A percentile compares a stretch with the other conserved stretches of the same genome.
Evolutionary conservation across 2,329 filamentous ascomycete genomes (phyloP).

Genomic region (Colletotrichum melonis): DNA sequence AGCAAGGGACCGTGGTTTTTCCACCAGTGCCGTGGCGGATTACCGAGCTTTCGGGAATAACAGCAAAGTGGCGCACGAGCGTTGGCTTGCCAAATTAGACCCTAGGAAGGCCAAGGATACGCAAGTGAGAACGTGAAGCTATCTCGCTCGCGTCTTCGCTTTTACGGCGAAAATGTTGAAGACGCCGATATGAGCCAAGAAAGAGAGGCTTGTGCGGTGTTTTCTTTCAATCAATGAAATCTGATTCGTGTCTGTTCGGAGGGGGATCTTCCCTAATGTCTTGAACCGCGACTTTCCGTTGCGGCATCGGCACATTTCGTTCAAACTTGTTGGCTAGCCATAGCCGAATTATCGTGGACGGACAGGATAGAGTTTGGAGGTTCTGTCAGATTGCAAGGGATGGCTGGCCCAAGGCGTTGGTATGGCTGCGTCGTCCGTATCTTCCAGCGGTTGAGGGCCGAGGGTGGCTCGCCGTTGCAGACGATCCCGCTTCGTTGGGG

Average conservation of each 20-base stretch:
- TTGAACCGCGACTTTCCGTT: slow-evolving; percentile 25
- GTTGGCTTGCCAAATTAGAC: not conserved
- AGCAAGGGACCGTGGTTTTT: not conserved
- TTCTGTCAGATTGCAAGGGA: not conserved
- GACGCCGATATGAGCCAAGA: slow-evolving; percentile 19
- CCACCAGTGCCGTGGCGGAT: slow-evolving; percentile 16
- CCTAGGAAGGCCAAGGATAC: not conserved
- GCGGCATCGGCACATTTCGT: slow-evolving; percentile 14
- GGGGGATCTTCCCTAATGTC: not conserved
- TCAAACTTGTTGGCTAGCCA: not conserved
- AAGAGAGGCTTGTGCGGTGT: not conserved
- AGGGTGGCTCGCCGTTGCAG: slow-evolving; percentile 20
- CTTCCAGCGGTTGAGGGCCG: slow-evolving; percentile 7
- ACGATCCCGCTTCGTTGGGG: slow-evolving; percentile 30
- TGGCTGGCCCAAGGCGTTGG: not conserved
- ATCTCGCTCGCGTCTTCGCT: slow-evolving; percentile 29
- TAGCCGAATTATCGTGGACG: slow-evolving; percentile 11
- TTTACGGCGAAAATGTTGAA: slow-evolving; percentile 13
- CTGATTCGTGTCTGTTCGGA: not conserved
- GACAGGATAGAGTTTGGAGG: not conserved
- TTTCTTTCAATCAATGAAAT: not conserved
- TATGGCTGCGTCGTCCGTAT: not conserved
- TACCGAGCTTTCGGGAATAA: slow-evolving; percentile 23
- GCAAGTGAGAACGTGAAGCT: slow-evolving; percentile 1
- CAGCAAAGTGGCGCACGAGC: not conserved